Base-by-base conservation (phyloP, 78 protist genomes). In the Dictyostelium intermedium region DNA sequence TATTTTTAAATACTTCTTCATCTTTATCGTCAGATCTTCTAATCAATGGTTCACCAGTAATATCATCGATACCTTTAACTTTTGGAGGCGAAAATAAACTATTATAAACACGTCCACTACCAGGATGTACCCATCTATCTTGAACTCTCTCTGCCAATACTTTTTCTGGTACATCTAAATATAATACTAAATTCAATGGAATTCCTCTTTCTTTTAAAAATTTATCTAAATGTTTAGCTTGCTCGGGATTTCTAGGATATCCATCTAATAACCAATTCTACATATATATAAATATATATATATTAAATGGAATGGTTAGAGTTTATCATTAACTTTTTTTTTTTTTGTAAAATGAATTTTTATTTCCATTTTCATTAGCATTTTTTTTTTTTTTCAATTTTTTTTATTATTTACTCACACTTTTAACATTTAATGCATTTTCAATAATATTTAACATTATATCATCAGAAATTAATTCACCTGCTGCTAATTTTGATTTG, bases 1-100 rank as follows among this genome's bases (percentile, higher is more conserved):
- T 69, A 63, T 91, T 41, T 72, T 53, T 37, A 53, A 91, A 39
- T 45, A 82, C 85, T 45, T 82, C 35, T 32, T 73, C 97, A 32
- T 70, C 98, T 18, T 93, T 98, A 95, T 98, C 99, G 70, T 98
- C 99, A 20, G 96, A 30, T 37, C 99, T 96, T 73, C 95, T 95
- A 10, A 96, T 41, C 39, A 98, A 97, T 13, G 98, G 98, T 80
- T 98, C 99, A 3, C 99, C 99, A 2, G 99, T 98, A 37, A 93
- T 86, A 35, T 98, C 99, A 61, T 98, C 99, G 6, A 39, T 73
- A 37, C 89, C 82, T 61, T 86, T 74, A 7, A 70, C 81, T 84
- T 98, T 98, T 32, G 99, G 99, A 30, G 99, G 98, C 50, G 86
- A 25, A 93, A 97, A 98, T 32, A 85, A 73, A 30, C 60, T 70